A percentile compares a stretch with the other conserved stretches of the same genome.
phyloP scores from a whole-genome alignment of 768 basidiomycete genomes.

The Collybia sordida region DNA sequence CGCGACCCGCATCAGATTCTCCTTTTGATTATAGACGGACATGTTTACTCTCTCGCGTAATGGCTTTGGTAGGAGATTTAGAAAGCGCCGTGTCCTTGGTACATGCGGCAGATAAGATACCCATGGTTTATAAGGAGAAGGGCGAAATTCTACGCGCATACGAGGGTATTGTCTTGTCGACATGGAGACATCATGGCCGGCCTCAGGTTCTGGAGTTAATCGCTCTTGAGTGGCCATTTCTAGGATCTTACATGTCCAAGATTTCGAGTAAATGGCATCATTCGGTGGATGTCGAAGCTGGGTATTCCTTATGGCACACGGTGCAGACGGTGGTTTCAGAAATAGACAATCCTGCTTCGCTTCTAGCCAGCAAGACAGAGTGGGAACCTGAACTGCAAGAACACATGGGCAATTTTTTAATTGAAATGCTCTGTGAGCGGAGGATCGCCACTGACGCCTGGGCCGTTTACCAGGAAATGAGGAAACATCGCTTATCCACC shows the following conservation, averaged over 20 bases:
- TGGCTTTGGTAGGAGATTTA: conserved; percentile 8
- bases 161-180: conserved; percentile 35
- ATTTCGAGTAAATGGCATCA: not conserved
- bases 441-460: conserved; percentile 34
- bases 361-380: conserved; percentile 14
- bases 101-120: conserved; percentile 20
- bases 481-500: conserved; percentile 30
- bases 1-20: not conserved
- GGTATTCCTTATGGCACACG: conserved; percentile 11
- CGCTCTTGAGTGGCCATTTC: conserved; percentile 33
- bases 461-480: conserved; percentile 38
- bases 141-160: conserved; percentile 27
- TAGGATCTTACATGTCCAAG: conserved; percentile 21
- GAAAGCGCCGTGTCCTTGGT: conserved; percentile 16
- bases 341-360: conserved; percentile 32
- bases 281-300: not conserved
- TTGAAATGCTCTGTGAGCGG: conserved; percentile 35
- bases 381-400: conserved; percentile 25
- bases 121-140: conserved; percentile 18
- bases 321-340: conserved; percentile 15
- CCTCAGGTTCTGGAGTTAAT: conserved; percentile 36
- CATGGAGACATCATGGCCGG: conserved; percentile 29
- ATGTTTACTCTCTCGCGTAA: conserved; percentile 10
- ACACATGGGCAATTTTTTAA: conserved; percentile 37
- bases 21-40: conserved; percentile 11